Evolutionary conservation across 2,329 filamentous ascomycete species (phyloP).

Genomic region (Hypocreales sp.): DNA sequence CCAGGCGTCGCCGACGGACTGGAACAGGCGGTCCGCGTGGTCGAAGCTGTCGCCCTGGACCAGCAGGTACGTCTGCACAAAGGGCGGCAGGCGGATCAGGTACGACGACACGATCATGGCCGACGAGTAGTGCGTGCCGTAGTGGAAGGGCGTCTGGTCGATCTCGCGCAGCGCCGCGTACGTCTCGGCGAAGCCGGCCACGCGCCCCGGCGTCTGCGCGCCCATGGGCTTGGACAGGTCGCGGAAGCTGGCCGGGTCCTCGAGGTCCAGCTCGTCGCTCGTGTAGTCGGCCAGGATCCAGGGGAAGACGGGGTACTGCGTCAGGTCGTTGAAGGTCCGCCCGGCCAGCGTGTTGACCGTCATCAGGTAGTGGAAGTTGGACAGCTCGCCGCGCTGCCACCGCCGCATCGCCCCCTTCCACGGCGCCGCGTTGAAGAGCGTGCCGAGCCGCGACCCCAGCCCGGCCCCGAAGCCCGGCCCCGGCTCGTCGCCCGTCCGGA

Average conservation of each 20-base stretch:
- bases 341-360: conserved; percentile 95
- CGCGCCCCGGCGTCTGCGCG: conserved; percentile 62
- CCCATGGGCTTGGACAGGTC: conserved; percentile 96
- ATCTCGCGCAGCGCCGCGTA: conserved; percentile 86
- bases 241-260: conserved; percentile 70
- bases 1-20: conserved; percentile 85
- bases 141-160: conserved; percentile 86
- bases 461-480: conserved; percentile 56
- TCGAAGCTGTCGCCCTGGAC: conserved; percentile 95
- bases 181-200: conserved; percentile 66
- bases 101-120: conserved; percentile 98
- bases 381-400: conserved; percentile 90
- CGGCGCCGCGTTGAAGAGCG: conserved; percentile 71
- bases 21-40: conserved; percentile 88
- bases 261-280: conserved; percentile 79
- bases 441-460: conserved; percentile 80
- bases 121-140: conserved; percentile 96
- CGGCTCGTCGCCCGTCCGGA: conserved; percentile 49
- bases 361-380: conserved; percentile 98
- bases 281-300: conserved; percentile 96
- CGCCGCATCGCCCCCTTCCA: conserved; percentile 74
- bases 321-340: conserved; percentile 92
- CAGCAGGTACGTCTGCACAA: conserved; percentile 87
- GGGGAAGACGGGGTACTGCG: conserved; percentile 94
- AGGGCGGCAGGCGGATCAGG: conserved; percentile 85